A percentile compares a stretch with the other conserved stretches of the same genome.
phyloP scores from a whole-genome alignment of 306 rosid genomes.

The Arachis stenosperma region DNA sequence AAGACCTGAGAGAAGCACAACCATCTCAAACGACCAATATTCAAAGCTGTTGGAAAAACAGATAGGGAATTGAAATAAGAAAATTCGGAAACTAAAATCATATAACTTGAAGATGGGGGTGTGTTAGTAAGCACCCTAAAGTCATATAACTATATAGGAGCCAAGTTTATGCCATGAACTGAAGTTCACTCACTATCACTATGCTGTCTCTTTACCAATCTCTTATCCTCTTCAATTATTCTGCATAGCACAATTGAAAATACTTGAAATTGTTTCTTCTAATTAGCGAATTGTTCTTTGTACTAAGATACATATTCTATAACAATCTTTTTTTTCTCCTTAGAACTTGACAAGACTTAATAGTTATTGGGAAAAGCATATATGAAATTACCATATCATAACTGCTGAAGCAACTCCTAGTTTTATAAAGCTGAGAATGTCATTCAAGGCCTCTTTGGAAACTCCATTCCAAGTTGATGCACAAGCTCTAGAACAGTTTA shows the following conservation, averaged over 20 bases:
- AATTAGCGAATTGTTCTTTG: not conserved
- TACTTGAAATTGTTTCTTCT: not conserved
- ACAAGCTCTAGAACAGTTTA: constrained; percentile 47
- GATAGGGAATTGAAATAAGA: not conserved
- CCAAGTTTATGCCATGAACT: constrained; percentile 3
- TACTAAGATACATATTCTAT: not conserved
- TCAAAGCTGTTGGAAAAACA: constrained; percentile 51
- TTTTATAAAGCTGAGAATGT: constrained; percentile 50
- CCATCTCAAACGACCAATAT: constrained; percentile 67
- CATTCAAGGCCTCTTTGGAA: constrained; percentile 56
- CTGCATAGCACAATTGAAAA: constrained; percentile 4
- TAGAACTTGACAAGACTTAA: not conserved
- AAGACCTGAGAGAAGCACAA: constrained; percentile 71
- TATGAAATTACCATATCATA: constrained; percentile 57
- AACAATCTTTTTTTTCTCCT: not conserved
- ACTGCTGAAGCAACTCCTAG: constrained; percentile 67
- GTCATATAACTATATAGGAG: not conserved
- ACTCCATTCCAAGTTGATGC: constrained; percentile 61
- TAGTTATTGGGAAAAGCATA: not conserved
- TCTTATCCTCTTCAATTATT: constrained; percentile 10
- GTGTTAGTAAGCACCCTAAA: constrained; percentile 3
- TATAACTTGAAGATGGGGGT: not conserved
- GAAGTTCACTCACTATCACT: constrained; percentile 2
- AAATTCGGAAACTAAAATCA: not conserved
- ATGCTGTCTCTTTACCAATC: constrained; percentile 11